Base-by-base conservation (phyloP, 306 rosid species). In the Heteromeles arbutifolia region DNA sequence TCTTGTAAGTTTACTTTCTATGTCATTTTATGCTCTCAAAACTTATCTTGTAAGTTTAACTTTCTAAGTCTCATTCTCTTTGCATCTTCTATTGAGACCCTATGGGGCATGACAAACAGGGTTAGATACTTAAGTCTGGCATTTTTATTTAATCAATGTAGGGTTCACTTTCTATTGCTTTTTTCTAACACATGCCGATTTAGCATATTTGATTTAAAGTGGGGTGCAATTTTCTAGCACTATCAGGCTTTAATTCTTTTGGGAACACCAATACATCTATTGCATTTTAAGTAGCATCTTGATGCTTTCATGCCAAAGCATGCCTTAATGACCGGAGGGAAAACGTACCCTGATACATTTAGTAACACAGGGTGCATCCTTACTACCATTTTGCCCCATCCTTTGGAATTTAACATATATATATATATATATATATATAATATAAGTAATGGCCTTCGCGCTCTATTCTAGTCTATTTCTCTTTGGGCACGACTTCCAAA, bases 1-100 rank as follows among this genome's bases (percentile, higher is more conserved):
- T 79, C 79, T 74, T 18, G 97, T 95, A 90, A 73, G 96, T 86
- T 72, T 73, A 58, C 5, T 67, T 81, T 58, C 3, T 39, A 39
- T 39, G 3, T 39, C 44, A 39, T 39, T 39, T 39, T 39, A 89
- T 80, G 86, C 93, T 73, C 87, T 92, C 82, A 89, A 85, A 90
- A 83, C 82, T 78, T 92, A 82, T 81, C 79, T 76, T 18, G 97
- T 95, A 90, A 73, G 96, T 86, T 72, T 73, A 58, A 41, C 5
- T 67, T 63, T 29, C 37, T 11, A 11, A 74, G 17, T 75, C 70
- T 63, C 74, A 32, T 78, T 86, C 43, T 68, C 24, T 32, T 26
- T 57, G n/a, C 1, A 34, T 56, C 17, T 13, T 37, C n/a, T 72
- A 57, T 57, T 22, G 53, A 45, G 34, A 17, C 37, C 11, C 18